Base-by-base conservation (phyloP, 2,329 filamentous ascomycete genomes). In the Diaporthe vexans region DNA sequence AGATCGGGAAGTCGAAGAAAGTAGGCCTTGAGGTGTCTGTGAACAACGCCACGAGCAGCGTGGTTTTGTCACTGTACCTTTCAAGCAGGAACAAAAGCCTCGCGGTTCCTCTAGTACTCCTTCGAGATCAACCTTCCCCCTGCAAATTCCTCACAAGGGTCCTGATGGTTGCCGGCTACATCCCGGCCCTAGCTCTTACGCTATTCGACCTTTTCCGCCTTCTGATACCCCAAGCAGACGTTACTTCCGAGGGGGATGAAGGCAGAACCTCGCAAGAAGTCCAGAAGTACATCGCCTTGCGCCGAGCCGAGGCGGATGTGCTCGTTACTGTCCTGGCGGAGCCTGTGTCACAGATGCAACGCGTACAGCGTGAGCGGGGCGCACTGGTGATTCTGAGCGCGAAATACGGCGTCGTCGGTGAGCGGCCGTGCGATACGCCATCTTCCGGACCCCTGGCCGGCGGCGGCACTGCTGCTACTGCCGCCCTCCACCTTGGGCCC, bases 351-450 rank as follows among this genome's bases (percentile, higher is more conserved):
- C 80, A 80, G 0, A 80, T 81, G 6, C 85, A 86, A 78, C 79
- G 79, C n/a, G 74, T 72, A 15, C 79, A 82, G 77, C 80, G 81
- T 0, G 80, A 83, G 63, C 79, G 79, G 4, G 82, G 84, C 33
- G 85, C 85, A 1, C 82, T 89, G n/a, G 84, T 87, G 17, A 84
- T 89, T n/a, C 73, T 87, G 68, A 85, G 83, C 73, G 87, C 87
- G 72, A 87, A 85, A 77, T 88, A 86, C 74, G 87, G 87, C 29
- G 82, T 86, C 63, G 26, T 86, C 48, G 33, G 56, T 61, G 13
- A n/a, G 56, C 29, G 70, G 69, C 35, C 17, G 1, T 35, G 29
- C 21, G 33, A 13, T n/a, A n/a, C 26, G 3, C 15, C 24, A 6
- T 9, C 43, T 43, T 11, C 61, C 7, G 26, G 26, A 19, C 15